These are phyloP conservation scores for Eutrema japonicum DNA, from an alignment of 345 rosid genomes.

Conservation along the genomic window DNA sequence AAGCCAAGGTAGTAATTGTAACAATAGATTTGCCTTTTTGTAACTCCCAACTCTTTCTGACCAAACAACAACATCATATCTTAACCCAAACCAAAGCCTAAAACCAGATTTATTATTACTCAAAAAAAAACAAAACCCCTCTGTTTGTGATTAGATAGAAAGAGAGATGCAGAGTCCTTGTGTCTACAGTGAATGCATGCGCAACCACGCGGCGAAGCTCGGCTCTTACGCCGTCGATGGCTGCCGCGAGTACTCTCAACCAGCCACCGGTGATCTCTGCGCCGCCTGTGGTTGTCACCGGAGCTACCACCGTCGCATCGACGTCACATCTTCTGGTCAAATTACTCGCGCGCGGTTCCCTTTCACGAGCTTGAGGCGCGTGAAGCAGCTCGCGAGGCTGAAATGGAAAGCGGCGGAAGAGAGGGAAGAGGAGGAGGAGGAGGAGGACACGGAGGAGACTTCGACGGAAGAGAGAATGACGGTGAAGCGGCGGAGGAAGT, in stretches of 20 bases:
- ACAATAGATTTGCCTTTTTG: constrained; percentile 23
- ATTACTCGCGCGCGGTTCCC: constrained; percentile 30
- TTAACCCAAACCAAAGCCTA: constrained; percentile 35
- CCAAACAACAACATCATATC: constrained; percentile 39
- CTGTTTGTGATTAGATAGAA: constrained; percentile 19
- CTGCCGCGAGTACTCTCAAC: constrained; percentile 73
- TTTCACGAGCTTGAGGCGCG: constrained; percentile 44
- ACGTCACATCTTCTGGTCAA: constrained; percentile 28
- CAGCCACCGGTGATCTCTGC: constrained; percentile 55
- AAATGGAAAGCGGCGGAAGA: constrained; percentile 27
- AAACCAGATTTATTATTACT: constrained; percentile 19
- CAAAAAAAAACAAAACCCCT: constrained; percentile 6
- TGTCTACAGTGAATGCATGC: constrained; percentile 72
- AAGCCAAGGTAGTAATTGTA: constrained; percentile 23
- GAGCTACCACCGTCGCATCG: constrained; percentile 75
- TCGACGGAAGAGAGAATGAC: constrained; percentile 34
- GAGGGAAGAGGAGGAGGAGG: neutral
- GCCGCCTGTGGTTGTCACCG: constrained; percentile 97
- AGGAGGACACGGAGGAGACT: constrained; percentile 39
- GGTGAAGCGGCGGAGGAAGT: constrained; percentile 39
- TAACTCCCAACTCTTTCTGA: constrained; percentile 45
- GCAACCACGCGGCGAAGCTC: constrained; percentile 88
- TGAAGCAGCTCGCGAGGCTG: constrained; percentile 45
- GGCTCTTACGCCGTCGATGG: constrained; percentile 88
- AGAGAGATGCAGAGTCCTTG: constrained; percentile 41